Evolutionary conservation across 169 alveolate species (phyloP), one percentile per base, ranked within the genome.

Genomic region (Plasmodium coatneyi): DNA sequence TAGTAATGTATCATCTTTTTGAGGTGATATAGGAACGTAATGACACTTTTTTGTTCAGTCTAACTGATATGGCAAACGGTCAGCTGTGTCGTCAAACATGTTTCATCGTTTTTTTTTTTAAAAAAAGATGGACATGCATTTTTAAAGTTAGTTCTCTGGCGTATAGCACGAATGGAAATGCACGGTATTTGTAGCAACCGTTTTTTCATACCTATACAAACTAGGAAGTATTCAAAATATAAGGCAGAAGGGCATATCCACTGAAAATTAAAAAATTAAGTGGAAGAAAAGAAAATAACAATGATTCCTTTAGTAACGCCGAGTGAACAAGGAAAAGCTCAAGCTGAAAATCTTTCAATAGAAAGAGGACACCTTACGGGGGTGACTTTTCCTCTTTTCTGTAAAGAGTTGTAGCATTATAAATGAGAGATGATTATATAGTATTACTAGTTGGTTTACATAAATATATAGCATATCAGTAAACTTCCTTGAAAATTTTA

Each of bases 251-350:
- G 96, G 98, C 95, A 82, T 93, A 97, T 98, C 97, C 98, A 98
- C 98, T 92, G 98, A 66, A 97, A 96, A 97, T 96, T 95, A 96
- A 96, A 98, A 98, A 97, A 96, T 95, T 96, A 97, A 97, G 98
- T 98, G 99, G 98, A 97, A 98, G 98, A 97, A 96, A 96, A 91
- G 95, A 95, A 95, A 94, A 78, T 89, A 89, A 92, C 92, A 5
- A 82, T 92, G 96, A 92, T 95, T 96, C 98, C 99, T 97, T 93
- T 93, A 98, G 99, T 98, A 97, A 96, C 97, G 98, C 97, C 98
- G 98, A 97, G 98, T 96, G 98, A 97, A 97, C 96, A 96, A 97
- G 98, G 98, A 97, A 80, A 80, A 97, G 99, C 98, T 96, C 98
- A 97, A 93, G 92, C 92, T 95, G 87, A 83, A 97, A 96, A 80